Evolutionary conservation across 148 eudicot species (phyloP).

Genomic region (Nepenthes gracilis): DNA sequence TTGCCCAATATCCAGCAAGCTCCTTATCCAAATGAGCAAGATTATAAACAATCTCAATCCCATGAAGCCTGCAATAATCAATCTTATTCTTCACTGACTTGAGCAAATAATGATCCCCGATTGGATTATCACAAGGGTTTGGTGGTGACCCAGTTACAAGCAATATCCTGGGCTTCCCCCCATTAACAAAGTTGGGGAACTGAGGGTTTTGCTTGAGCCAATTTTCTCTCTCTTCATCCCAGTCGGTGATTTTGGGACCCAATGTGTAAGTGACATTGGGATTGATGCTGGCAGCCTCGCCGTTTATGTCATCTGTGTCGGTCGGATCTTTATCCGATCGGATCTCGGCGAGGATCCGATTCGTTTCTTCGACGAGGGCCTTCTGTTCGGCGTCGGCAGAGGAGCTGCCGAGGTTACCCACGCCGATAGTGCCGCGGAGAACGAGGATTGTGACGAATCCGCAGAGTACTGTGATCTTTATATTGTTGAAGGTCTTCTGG

Average conservation of each 20-base stretch:
- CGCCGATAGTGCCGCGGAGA: conserved; percentile 52
- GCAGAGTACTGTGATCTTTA: conserved; percentile 37
- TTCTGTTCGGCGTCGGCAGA: conserved; percentile 10
- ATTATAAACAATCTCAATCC: conserved; percentile 65
- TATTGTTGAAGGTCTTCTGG: conserved; percentile 34
- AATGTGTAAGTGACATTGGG: conserved; percentile 36
- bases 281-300: conserved; percentile 3
- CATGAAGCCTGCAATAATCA: conserved; percentile 76
- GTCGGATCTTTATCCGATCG: conserved; percentile 24
- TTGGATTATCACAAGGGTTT: conserved; percentile 70
- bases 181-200: conserved; percentile 29
- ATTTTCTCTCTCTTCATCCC: conserved; percentile 41
- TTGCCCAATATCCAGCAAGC: conserved; percentile 74
- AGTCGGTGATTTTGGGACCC: conserved; percentile 43
- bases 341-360: conserved; percentile 38
- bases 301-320: conserved; percentile 11
- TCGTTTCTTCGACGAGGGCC: conserved; percentile 29
- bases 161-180: conserved; percentile 48
- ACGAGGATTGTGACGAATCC: conserved; percentile 45
- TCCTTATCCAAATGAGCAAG: conserved; percentile 72
- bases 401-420: conserved; percentile 21
- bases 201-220: conserved; percentile 34
- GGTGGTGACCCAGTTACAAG: conserved; percentile 72
- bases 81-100: conserved; percentile 75
- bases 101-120: conserved; percentile 73